phyloP scores from a whole-genome alignment of 129 eudicot species.

The Heracleum sosnowskyi region DNA sequence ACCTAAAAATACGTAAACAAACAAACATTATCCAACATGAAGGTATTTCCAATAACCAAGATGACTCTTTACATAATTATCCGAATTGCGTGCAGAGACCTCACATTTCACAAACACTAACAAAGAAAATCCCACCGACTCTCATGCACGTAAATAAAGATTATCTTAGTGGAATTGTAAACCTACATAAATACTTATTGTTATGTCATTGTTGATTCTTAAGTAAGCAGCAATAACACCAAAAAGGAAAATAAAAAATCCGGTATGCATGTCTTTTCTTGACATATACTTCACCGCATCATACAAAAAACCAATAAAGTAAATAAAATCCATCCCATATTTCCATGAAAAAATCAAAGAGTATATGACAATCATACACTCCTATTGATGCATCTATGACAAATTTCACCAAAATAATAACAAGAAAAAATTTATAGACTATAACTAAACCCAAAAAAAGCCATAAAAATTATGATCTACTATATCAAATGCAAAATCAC shows the following conservation, averaged over 20 bases:
- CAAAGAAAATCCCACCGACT: background rate
- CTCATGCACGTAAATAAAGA: background rate
- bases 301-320: background rate
- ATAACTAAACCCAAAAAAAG: background rate
- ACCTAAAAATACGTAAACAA: constrained; percentile 37
- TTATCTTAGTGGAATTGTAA: background rate
- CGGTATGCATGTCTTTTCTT: no score
- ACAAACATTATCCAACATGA: background rate
- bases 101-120: background rate
- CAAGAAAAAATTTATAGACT: background rate
- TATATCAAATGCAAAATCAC: background rate
- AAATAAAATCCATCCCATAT: background rate
- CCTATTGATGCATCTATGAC: background rate
- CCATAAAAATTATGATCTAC: background rate
- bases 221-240: background rate
- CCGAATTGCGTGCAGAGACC: background rate
- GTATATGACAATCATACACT: background rate
- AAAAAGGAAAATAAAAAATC: no score
- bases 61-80: background rate
- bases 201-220: background rate
- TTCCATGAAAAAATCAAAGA: background rate
- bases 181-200: background rate
- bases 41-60: background rate
- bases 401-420: background rate
- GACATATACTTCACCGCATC: background rate